These are phyloP conservation scores for Geosmithia flava DNA, from an alignment of 2,329 filamentous ascomycete genomes.

Conservation along the genomic window DNA sequence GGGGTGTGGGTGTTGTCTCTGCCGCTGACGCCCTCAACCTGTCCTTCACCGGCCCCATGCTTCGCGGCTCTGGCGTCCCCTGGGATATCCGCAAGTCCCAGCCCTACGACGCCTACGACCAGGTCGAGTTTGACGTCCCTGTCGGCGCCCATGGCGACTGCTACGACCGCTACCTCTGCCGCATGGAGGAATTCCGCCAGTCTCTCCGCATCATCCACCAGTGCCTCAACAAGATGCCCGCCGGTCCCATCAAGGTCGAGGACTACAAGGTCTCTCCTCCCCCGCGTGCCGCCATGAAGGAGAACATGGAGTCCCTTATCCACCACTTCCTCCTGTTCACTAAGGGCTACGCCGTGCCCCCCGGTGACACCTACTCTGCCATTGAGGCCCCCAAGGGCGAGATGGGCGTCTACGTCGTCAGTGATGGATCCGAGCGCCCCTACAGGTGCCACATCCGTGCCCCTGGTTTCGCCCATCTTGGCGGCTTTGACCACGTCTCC, in stretches of 20 bases:
- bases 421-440: conserved; percentile 88
- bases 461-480: conserved; percentile 89
- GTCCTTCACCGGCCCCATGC: conserved; percentile 94
- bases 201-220: conserved; percentile 97
- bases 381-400: conserved; percentile 99
- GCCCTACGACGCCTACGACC: conserved; percentile 94
- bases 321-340: conserved; percentile 98
- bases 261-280: conserved; percentile 98
- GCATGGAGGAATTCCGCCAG: conserved; percentile 99
- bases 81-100: conserved; percentile 96
- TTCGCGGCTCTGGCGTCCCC: conserved; percentile 88
- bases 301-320: conserved; percentile 99
- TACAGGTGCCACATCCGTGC: conserved; percentile 97
- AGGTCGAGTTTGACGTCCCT: conserved; percentile 96
- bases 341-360: conserved; percentile 94
- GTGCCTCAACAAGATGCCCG: conserved; percentile 97
- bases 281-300: conserved; percentile 97
- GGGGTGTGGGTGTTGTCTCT: conserved; percentile 81
- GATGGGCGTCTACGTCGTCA: conserved; percentile 96
- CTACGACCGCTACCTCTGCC: conserved; percentile 97
- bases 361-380: conserved; percentile 93
- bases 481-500: conserved; percentile 85
- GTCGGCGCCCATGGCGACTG: conserved; percentile 96
- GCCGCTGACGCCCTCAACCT: conserved; percentile 95
- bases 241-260: conserved; percentile 86